Percentiles rank a stretch among this genome's conserved stretches.
Conservation (phyloP, 148 eudicot genomes). For the Rhododendron ferrugineum region DNA sequence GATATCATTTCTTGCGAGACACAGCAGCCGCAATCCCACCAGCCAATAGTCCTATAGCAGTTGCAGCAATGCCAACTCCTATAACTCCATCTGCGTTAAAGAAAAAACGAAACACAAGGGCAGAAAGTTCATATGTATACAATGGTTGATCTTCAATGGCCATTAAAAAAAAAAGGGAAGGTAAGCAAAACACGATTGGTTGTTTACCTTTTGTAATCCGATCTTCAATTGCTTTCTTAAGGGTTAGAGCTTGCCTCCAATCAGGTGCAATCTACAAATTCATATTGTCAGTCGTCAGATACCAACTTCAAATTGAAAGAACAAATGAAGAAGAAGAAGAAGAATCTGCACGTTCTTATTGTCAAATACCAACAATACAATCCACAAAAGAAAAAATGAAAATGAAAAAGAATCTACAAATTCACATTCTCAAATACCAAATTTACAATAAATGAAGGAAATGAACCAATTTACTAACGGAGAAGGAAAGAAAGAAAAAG, state of each 20-base stretch:
- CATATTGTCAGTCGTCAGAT: not conserved
- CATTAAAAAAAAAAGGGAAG: not conserved
- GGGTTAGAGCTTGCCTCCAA: slow-evolving; percentile 36
- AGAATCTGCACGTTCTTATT: not conserved
- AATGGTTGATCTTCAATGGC: not conserved
- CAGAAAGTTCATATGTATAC: not conserved
- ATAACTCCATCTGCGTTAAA: slow-evolving; percentile 33
- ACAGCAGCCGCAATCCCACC: slow-evolving; percentile 64
- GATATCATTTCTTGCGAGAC: slow-evolving; percentile 30
- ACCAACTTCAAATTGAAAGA: not conserved
- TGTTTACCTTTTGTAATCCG: slow-evolving; percentile 29
- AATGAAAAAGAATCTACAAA: not conserved
- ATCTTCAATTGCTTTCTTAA: slow-evolving; percentile 34
- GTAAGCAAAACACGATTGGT: not conserved
- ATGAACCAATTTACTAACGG: not conserved
- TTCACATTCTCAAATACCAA: not conserved
- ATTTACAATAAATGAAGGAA: not conserved
- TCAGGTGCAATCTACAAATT: slow-evolving; percentile 36
- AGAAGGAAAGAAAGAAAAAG: not conserved
- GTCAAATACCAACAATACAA: not conserved
- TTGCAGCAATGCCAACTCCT: slow-evolving; percentile 45
- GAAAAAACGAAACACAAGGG: not conserved
- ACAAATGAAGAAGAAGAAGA: not conserved
- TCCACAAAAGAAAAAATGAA: not conserved
- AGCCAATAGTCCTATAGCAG: slow-evolving; percentile 59